Evolutionary conservation across 768 basidiomycete species (phyloP), one percentile per base, ranked within the genome.

Genomic region (Dioszegia hungarica): DNA sequence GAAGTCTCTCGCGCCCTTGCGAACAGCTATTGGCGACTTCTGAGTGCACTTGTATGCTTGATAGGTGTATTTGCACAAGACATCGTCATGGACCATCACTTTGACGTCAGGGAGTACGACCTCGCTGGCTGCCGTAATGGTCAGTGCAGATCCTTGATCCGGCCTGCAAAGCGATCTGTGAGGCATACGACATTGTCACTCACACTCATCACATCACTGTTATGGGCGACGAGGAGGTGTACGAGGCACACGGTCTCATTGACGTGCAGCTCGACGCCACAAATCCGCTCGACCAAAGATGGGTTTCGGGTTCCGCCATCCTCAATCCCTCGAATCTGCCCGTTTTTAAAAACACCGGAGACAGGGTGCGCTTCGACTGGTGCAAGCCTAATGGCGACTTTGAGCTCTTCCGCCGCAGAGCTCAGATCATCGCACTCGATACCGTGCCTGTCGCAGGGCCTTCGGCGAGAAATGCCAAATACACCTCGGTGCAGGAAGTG

Each of bases 371-470:
- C 10, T 44, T 45, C 43, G 43, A 45, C 22, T 55, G 40, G 34
- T 44, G 41, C 33, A 47, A 11, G 33, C 3, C 45, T 5, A 28
- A 11, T 3, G 31, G 19, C 34, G 19, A 24, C 45, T 29, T 51
- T 12, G 22, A 9, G 11, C 34, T 34, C 19, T 63, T 63, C 29
- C 61, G 61, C n/a, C 45, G 61, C 15, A 45, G 53, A 22, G 57
- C 54, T 6, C 61, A 63, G 36, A 10, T 59, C 17, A 33, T 47
- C 36, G 54, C 57, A 2, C 38, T 63, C 2, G 61, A 59, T 43
- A 9, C 45, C 4, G 39, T 41, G 10, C 34, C 50, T 33, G 15
- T 31, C 10, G 33, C 45, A 6, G 48, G 39, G 29, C 20, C 52
- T 27, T 36, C 41, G 15, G 5, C 20, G 25, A 34, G 17, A 15